A percentile compares a stretch with the other conserved stretches of the same genome.
Conservation (phyloP, 2,329 filamentous ascomycete species). For the Bipolaris victoriae region DNA sequence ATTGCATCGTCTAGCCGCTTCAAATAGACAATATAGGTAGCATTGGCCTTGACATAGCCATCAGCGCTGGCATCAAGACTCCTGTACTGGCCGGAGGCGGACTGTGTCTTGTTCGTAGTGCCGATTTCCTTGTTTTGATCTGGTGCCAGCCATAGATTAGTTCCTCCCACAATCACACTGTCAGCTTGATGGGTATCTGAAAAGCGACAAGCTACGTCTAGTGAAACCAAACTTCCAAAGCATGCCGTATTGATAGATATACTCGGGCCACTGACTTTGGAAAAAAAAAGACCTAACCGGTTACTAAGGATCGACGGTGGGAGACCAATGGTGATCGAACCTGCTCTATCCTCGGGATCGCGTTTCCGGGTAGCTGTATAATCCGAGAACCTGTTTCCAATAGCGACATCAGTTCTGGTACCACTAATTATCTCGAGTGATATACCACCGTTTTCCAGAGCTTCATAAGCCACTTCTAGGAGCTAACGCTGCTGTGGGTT, state of each 20-base stretch:
- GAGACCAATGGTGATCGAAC: not conserved
- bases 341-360: slow-evolving; percentile 9
- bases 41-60: slow-evolving; percentile 69
- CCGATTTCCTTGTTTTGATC: no score
- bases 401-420: no score
- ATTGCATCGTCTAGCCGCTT: slow-evolving; percentile 25
- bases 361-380: no score
- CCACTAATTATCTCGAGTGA: no score
- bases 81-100: no score
- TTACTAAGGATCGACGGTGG: slow-evolving; percentile 20
- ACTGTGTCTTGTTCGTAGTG: slow-evolving; percentile 19
- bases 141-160: no score
- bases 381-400: no score
- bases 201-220: no score
- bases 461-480: slow-evolving; percentile 38
- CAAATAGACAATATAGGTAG: slow-evolving; percentile 48
- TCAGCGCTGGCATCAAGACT: slow-evolving; percentile 59
- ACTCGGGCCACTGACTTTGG: slow-evolving; percentile 30
- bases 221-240: no score
- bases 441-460: slow-evolving; percentile 39
- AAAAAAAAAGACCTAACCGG: slow-evolving; percentile 26
- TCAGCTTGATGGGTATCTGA: not conserved
- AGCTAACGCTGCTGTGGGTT: slow-evolving; percentile 31
- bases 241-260: no score
- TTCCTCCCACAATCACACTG: slow-evolving; percentile 11